Conservation (phyloP, 2,329 filamentous ascomycete species). For the Neodidymelliopsis sp. region DNA sequence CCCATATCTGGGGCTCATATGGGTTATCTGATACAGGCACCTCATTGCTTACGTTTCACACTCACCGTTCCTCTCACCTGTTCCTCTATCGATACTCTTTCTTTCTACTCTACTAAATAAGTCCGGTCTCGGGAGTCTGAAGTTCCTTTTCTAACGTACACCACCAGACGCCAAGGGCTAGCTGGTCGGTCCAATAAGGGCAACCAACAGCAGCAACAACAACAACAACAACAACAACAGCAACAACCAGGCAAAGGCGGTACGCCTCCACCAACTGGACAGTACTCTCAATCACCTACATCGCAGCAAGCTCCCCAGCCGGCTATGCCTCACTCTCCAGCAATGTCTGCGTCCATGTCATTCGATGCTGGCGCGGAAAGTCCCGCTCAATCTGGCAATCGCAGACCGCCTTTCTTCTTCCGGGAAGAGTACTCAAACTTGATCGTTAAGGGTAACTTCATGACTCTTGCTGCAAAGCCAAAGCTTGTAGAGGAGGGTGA, state of each 20-base stretch:
- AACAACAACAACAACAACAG: slow-evolving; percentile 1
- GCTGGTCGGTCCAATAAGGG: slow-evolving; percentile 53
- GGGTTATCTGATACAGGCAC: slow-evolving; percentile 39
- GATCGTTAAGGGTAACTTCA: slow-evolving; percentile 96
- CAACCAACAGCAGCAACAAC: slow-evolving; percentile 34
- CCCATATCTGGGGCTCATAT: slow-evolving; percentile 36
- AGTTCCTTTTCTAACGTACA: slow-evolving; percentile 34
- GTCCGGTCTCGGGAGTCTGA: slow-evolving; percentile 9
- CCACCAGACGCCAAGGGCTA: slow-evolving; percentile 52
- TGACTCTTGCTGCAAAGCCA: slow-evolving; percentile 91
- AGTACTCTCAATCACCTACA: slow-evolving; percentile 46
- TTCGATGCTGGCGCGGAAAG: slow-evolving; percentile 62
- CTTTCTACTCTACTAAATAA: slow-evolving; percentile 8
- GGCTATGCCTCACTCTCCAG: slow-evolving; percentile 47
- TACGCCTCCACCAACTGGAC: slow-evolving; percentile 46
- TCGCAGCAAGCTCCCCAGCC: slow-evolving; percentile 44
- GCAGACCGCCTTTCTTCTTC: slow-evolving; percentile 77
- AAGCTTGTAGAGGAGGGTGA: slow-evolving; percentile 94
- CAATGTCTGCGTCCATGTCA: slow-evolving; percentile 61
- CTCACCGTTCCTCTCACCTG: slow-evolving; percentile 24
- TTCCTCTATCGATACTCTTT: slow-evolving; percentile 14
- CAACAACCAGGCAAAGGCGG: slow-evolving; percentile 45
- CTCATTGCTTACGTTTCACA: slow-evolving; percentile 34
- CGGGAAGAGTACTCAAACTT: slow-evolving; percentile 78
- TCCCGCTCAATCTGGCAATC: slow-evolving; percentile 57